Percentiles rank a stretch among this genome's conserved stretches.
These are phyloP conservation scores for Thelephora aurantiotincta DNA, from an alignment of 768 basidiomycete species.

Conservation along the genomic window DNA sequence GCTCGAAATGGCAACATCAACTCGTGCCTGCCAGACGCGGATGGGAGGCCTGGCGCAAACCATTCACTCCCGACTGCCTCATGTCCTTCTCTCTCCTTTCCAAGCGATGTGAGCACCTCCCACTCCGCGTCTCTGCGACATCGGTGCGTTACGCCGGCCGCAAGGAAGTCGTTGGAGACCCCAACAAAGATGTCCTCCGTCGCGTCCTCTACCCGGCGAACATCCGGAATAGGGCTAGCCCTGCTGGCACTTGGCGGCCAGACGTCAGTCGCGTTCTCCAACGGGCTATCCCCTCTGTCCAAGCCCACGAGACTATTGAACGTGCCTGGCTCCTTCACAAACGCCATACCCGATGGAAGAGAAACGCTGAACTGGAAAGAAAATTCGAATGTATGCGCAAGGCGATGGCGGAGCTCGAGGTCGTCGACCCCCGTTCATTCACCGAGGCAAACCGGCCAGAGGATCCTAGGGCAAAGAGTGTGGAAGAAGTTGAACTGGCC, in stretches of 20 bases:
- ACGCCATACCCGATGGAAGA: conserved; percentile 55
- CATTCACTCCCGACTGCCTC: neutral
- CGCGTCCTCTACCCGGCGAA: conserved; percentile 72
- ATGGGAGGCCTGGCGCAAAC: too few species aligned
- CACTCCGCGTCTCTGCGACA: conserved; percentile 19
- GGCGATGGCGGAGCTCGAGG: conserved; percentile 74
- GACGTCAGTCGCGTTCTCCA: conserved; percentile 67
- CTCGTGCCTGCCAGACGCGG: too few species aligned
- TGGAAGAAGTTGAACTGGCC: conserved; percentile 40
- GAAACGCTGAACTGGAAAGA: conserved; percentile 52
- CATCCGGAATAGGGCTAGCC: conserved; percentile 53
- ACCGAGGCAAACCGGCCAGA: conserved; percentile 61
- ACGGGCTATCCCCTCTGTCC: conserved; percentile 73
- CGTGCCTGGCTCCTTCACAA: conserved; percentile 80
- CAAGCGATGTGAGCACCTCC: conserved; percentile 17
- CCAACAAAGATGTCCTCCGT: conserved; percentile 60
- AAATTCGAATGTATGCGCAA: conserved; percentile 72
- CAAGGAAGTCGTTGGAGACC: conserved; percentile 34
- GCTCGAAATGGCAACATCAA: too few species aligned
- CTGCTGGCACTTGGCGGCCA: conserved; percentile 74
- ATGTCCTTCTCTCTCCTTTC: conserved; percentile 30
- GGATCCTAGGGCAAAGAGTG: conserved; percentile 53
- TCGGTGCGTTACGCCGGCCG: conserved; percentile 25
- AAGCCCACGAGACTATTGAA: conserved; percentile 86
- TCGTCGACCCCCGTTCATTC: conserved; percentile 41